Conservation (phyloP, 2,329 filamentous ascomycete species). For the Talaromyces amestolkiae region DNA sequence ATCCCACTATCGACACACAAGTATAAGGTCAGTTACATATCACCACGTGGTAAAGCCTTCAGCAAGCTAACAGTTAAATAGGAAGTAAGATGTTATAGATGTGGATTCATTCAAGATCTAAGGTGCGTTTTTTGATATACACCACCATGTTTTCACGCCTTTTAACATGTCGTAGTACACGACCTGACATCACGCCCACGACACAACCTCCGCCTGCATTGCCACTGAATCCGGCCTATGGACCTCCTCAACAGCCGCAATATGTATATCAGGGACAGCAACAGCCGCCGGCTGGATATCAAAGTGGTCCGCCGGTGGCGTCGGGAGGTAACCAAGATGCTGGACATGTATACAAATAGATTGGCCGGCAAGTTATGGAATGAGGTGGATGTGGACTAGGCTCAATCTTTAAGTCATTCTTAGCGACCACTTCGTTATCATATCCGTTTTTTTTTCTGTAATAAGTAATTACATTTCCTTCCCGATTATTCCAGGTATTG, state of each 20-base stretch:
- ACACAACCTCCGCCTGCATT: slow-evolving; percentile 34
- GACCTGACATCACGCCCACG: slow-evolving; percentile 39
- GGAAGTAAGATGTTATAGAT: slow-evolving; percentile 41
- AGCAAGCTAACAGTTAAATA: slow-evolving; percentile 23
- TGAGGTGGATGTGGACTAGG: not conserved
- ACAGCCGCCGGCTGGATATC: slow-evolving; percentile 2
- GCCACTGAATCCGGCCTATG: slow-evolving; percentile 26
- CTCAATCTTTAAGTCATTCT: not conserved
- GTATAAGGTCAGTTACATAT: slow-evolving; percentile 32
- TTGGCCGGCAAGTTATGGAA: not conserved
- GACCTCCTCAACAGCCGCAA: not conserved
- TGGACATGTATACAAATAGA: slow-evolving; percentile 15
- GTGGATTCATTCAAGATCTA: slow-evolving; percentile 38
- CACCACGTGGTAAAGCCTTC: not conserved
- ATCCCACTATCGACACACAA: slow-evolving; percentile 41
- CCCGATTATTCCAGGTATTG: not conserved
- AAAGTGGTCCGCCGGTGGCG: not conserved
- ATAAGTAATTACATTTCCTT: not conserved
- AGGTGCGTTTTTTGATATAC: slow-evolving; percentile 26
- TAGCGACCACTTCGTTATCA: not conserved
- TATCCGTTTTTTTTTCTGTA: no score
- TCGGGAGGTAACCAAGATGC: slow-evolving; percentile 14
- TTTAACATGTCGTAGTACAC: slow-evolving; percentile 27
- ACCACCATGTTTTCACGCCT: not conserved
- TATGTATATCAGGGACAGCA: slow-evolving; percentile 4